Evolutionary conservation across 78 protist species (phyloP).

Genomic region (Blattamonas nauphoetae): DNA sequence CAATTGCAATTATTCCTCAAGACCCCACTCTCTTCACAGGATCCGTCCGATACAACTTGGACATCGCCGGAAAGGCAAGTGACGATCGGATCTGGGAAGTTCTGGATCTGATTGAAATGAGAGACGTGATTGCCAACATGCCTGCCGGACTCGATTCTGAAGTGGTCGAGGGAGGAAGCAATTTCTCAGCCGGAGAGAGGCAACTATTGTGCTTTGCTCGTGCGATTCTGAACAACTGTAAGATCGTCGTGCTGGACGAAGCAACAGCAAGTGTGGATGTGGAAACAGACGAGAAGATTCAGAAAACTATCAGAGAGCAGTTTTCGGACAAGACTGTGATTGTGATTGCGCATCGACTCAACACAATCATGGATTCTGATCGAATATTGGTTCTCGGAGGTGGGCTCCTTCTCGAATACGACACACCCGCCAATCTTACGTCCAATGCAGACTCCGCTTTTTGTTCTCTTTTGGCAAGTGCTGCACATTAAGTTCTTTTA

Average conservation of each 20-base stretch:
- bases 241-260: no score
- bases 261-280: no score
- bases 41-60: constrained; percentile 22
- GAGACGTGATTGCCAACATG: background rate
- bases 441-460: background rate
- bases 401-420: constrained; percentile 12
- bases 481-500: no score
- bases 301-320: background rate
- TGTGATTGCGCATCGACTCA: constrained; percentile 24
- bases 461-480: background rate
- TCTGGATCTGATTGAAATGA: background rate
- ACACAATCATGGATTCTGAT: constrained; percentile 16
- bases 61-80: background rate
- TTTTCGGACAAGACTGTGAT: background rate
- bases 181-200: no score
- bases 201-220: no score
- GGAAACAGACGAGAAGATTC: no score
- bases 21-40: constrained; percentile 30
- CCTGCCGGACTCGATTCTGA: no score
- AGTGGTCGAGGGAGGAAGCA: no score
- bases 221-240: no score
- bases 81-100: constrained; percentile 18
- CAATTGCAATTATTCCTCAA: constrained; percentile 45
- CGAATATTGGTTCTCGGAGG: background rate
- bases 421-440: background rate